Percentiles rank a stretch among this genome's conserved stretches.
Evolutionary conservation across 140 eudicot species (phyloP).

Genomic region (Cichorium intybus): DNA sequence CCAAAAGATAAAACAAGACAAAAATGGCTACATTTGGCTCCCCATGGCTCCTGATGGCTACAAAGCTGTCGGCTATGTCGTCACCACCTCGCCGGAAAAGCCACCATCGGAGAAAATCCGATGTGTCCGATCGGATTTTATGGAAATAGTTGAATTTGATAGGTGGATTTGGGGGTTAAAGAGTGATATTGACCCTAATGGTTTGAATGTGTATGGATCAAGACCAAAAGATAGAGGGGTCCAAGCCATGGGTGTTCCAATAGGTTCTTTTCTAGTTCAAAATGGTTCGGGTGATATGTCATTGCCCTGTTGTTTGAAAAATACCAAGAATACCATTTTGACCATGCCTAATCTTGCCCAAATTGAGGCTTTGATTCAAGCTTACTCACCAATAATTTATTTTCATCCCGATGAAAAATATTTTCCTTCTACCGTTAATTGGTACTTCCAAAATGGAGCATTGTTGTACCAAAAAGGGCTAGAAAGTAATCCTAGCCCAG

Average conservation of each 20-base stretch:
- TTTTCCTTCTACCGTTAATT: conserved; percentile 44
- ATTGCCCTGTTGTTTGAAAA: conserved; percentile 35
- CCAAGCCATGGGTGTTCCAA: conserved; percentile 39
- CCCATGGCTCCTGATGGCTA: conserved; percentile 49
- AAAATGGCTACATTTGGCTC: conserved; percentile 44
- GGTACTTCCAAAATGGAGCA: conserved; percentile 53
- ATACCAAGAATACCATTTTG: conserved; percentile 19
- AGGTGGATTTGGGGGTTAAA: conserved; percentile 52
- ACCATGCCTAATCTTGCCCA: conserved; percentile 46
- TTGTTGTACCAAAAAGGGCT: conserved; percentile 44
- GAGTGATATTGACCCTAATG: conserved; percentile 33
- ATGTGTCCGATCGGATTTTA: conserved; percentile 44
- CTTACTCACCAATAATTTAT: conserved; percentile 44
- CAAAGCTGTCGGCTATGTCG: conserved; percentile 41
- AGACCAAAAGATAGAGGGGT: conserved; percentile 39
- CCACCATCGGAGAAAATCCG: conserved; percentile 36
- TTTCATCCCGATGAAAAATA: conserved; percentile 50
- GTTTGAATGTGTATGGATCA: conserved; percentile 42
- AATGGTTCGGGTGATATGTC: conserved; percentile 19
- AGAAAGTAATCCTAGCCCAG: conserved; percentile 25
- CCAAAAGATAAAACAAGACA: conserved; percentile 35
- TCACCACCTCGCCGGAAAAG: conserved; percentile 41
- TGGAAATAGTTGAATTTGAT: conserved; percentile 32
- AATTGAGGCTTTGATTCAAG: conserved; percentile 37
- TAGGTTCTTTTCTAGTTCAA: conserved; percentile 46